Percentiles rank a stretch among this genome's conserved stretches.
These are phyloP conservation scores for Calonectria multiphialidica DNA, from an alignment of 2,329 filamentous ascomycete genomes.

Conservation along the genomic window DNA sequence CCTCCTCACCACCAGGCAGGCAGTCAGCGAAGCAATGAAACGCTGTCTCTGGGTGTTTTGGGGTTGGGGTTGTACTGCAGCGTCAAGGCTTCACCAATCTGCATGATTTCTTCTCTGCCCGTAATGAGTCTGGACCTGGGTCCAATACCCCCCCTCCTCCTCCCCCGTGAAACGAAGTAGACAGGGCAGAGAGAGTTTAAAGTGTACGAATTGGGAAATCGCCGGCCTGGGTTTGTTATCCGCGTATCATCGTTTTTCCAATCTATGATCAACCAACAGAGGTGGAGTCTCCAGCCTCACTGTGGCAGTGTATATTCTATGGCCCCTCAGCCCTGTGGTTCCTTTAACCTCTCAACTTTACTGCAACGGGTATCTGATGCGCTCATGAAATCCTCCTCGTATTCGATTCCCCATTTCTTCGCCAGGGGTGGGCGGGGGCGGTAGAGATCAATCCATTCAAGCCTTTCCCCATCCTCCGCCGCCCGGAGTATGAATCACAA, in stretches of 20 bases:
- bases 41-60: too few relatives aligned
- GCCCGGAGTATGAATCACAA: slow-evolving; percentile 32
- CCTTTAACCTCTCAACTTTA: not conserved
- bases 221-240: not conserved
- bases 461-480: slow-evolving; percentile 31
- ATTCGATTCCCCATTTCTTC: not conserved
- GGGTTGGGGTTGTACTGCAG: not conserved
- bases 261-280: not conserved
- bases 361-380: not conserved
- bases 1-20: not conserved
- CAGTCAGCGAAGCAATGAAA: not conserved
- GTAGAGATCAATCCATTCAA: not conserved
- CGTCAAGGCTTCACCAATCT: not conserved
- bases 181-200: not conserved
- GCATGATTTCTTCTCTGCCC: too few relatives aligned
- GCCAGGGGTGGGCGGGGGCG: not conserved
- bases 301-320: slow-evolving; percentile 4
- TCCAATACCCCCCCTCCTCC: too few relatives aligned
- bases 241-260: not conserved
- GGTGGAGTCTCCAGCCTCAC: slow-evolving; percentile 6
- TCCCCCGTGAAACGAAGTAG: not conserved
- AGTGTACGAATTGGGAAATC: not conserved
- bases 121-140: not conserved
- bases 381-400: not conserved
- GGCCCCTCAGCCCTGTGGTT: not conserved